Evolutionary conservation across 164 flowering plant species (phyloP), one percentile per base, ranked within the genome.

Genomic region (Umbellularia californica): DNA sequence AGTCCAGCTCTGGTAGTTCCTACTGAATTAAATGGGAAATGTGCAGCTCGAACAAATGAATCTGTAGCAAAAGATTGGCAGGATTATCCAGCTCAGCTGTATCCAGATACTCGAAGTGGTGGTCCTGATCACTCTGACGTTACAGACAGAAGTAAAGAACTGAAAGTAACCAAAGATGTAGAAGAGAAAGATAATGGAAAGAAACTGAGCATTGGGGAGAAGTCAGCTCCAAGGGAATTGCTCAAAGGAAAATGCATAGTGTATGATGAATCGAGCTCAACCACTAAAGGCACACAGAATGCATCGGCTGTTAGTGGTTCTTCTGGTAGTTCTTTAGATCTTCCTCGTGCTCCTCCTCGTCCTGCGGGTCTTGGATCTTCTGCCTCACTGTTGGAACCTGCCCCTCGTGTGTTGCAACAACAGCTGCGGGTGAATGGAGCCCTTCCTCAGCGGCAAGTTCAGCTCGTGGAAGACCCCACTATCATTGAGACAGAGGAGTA

Each of bases 281-380:
- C 69, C 3, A 30, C 58, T 52, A 69, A 68, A 17, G 73, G 71
- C 64, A 69, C 70, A 17, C 74, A 72, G 71, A 76, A 83, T 47
- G 73, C 79, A 50, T 47, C 75, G 23, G 63, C 25, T 58, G 50
- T 20, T 50, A 72, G 79, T 51, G 60, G 81, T 2, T 55, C 83
- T 17, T 72, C 83, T 63, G 75, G 65, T 58, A 83, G 75, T 58
- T 69, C 88, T 72, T 70, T 78, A 25, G 74, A 72, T 76, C 30
- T 83, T 71, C 58, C 86, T 24, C 77, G 81, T 65, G 82, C 92
- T 71, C 83, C 92, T 71, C 72, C 84, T 74, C 91, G 87, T 70
- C 98, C 99, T 72, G 97, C 98, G 77, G 99, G 99, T 64, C 98
- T 95, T 79, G 99, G 99, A 1, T 86, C 94, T 70, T 92, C 89